Base-by-base conservation (phyloP, 163 green algal genomes). In the Coccomyxa subellipsoidea region DNA sequence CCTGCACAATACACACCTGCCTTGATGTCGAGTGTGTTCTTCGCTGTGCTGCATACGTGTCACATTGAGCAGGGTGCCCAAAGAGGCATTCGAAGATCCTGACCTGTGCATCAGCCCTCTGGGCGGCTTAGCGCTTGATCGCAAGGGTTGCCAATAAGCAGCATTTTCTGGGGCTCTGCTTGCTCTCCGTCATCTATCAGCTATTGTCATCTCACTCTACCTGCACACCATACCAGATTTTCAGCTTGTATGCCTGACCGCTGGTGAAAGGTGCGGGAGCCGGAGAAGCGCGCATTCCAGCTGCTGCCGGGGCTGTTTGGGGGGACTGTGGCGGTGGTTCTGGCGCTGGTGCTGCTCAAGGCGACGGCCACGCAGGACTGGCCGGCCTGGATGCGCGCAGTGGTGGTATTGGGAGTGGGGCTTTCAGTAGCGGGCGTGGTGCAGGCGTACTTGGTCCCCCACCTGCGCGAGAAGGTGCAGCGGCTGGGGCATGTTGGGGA, bases 301-400 rank as follows among this genome's bases (percentile, higher is more conserved):
- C 39, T 69, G 21, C 27, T 84, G 27, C 84, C 84, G 31, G n/a
- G 82, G 31, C 84, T 87, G 38, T 82, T 72, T 69, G 84, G 73
- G 18, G 71, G 54, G 25, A 82, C 77, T 32, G 59, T 87, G 38
- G 80, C 36, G 23, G 69, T 82, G 32, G 70, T 87, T 7, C 59
- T 82, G 40, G 71, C 53, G 7, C 77, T 87, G 40, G 70, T 87
- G 36, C 69, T 87, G 31, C 35, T 87, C 4, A 83, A 84, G 77
- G 80, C 78, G 21, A 18, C 71, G 38, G 54, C 35, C 15, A 83
- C 84, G 21, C n/a, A 38, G 27, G 54, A 54, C 31, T 80, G 69
- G 80, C 39, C 84, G 32, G 25, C 38, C 10, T 87, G 84, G 84
- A 69, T 82, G n/a, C 54, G 36, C 38, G 38, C 32, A 34, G 29